Percentiles rank a stretch among this genome's conserved stretches.
These are phyloP conservation scores for Barnettozyma botsteinii DNA, from an alignment of 805 yeast species.

Conservation along the genomic window DNA sequence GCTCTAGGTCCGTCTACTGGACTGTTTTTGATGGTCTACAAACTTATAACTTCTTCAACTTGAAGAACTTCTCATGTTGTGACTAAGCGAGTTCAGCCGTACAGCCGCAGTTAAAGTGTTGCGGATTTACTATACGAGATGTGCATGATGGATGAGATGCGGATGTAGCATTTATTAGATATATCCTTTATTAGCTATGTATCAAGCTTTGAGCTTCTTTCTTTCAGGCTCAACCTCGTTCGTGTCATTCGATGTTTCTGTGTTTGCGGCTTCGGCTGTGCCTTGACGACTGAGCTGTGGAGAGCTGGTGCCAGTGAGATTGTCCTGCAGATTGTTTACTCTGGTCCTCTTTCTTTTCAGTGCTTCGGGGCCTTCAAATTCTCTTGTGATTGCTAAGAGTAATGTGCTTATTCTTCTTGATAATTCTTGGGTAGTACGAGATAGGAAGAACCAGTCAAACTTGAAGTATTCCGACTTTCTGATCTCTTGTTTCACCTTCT, in stretches of 20 bases:
- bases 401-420: constrained; percentile 66
- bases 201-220: constrained; percentile 16
- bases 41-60: too few species aligned
- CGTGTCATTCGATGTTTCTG: not conserved
- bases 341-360: constrained; percentile 41
- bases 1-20: not conserved
- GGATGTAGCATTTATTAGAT: too few species aligned
- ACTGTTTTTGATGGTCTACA: too few species aligned
- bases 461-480: constrained; percentile 51
- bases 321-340: constrained; percentile 2
- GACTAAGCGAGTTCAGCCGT: too few species aligned
- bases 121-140: too few species aligned
- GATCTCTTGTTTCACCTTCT: constrained; percentile 61
- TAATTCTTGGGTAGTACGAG: constrained; percentile 67
- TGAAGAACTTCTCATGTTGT: too few species aligned
- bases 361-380: constrained; percentile 56
- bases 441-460: constrained; percentile 68
- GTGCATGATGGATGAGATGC: too few species aligned
- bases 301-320: constrained; percentile 11
- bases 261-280: constrained; percentile 13
- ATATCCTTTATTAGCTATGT: too few species aligned
- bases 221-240: constrained; percentile 6
- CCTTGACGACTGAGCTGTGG: constrained; percentile 28
- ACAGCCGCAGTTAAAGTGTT: too few species aligned
- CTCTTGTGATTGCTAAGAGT: constrained; percentile 62